Percentiles rank a stretch among this genome's conserved stretches.
These are phyloP conservation scores for Pyrenula massariospora DNA, from an alignment of 495 filamentous ascomycete genomes.

Conservation along the genomic window DNA sequence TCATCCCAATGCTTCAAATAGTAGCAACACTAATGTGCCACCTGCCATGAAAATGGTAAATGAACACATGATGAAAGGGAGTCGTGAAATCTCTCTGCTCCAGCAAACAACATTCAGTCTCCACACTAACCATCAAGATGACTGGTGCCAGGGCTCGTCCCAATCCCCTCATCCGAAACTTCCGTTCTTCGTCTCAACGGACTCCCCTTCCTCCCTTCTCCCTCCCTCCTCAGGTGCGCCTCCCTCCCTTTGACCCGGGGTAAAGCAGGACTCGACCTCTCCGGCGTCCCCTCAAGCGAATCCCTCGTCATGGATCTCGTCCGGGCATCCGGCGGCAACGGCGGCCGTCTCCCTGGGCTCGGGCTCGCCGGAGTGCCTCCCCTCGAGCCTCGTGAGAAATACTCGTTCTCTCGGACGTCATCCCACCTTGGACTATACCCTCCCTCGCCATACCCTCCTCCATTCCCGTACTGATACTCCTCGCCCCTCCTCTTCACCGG, in stretches of 20 bases:
- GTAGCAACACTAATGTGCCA: no score
- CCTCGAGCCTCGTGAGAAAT: not conserved
- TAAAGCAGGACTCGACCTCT: not conserved
- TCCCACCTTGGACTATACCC: not conserved
- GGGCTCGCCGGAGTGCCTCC: not conserved
- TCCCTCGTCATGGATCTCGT: slow-evolving; percentile 1
- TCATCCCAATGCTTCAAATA: no score
- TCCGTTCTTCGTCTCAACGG: not conserved
- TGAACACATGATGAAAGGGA: no score
- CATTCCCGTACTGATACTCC: slow-evolving; percentile 38
- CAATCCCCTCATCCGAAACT: not conserved
- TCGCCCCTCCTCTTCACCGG: slow-evolving; percentile 53
- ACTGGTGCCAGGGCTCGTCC: not conserved
- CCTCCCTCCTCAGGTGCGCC: not conserved
- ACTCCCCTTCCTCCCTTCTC: not conserved
- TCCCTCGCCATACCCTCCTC: not conserved
- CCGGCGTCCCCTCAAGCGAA: not conserved
- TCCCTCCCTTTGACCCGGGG: not conserved
- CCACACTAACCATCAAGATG: not conserved
- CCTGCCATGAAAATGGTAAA: no score
- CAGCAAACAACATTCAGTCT: no score
- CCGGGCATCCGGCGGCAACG: not conserved
- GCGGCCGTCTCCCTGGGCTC: not conserved
- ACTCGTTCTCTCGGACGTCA: not conserved
- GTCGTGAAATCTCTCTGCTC: no score